These are phyloP conservation scores for Rhodotorula mucilaginosa DNA, from an alignment of 1,284 basidiomycete genomes.

Conservation along the genomic window DNA sequence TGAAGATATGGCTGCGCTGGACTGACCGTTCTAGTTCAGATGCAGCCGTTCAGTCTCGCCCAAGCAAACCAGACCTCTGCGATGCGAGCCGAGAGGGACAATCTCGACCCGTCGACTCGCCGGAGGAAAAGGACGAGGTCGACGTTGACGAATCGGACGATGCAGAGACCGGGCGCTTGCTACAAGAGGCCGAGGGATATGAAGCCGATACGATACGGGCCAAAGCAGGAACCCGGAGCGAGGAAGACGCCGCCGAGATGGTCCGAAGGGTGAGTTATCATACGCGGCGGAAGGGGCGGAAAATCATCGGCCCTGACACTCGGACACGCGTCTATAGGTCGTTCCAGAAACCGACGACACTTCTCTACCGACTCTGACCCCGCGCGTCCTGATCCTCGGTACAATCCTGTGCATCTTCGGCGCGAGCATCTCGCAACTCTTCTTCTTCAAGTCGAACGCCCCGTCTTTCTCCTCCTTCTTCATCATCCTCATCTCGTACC, in stretches of 20 bases:
- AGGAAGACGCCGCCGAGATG: neutral
- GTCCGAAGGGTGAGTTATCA: neutral
- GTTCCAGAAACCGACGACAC: slow-evolving; percentile 58
- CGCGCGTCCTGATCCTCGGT: slow-evolving; percentile 56
- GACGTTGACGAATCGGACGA: neutral
- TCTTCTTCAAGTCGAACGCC: slow-evolving; percentile 54
- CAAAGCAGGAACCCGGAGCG: neutral
- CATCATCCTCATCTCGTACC: slow-evolving; percentile 53
- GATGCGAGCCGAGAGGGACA: neutral
- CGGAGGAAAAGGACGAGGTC: neutral
- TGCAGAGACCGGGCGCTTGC: neutral
- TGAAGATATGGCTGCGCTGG: too few relatives aligned
- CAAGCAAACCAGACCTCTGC: too few relatives aligned
- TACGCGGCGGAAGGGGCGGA: neutral
- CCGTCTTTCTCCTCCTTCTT: slow-evolving; percentile 58
- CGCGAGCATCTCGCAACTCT: slow-evolving; percentile 44
- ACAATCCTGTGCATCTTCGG: slow-evolving; percentile 56
- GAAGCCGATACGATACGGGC: neutral
- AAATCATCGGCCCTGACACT: too few relatives aligned
- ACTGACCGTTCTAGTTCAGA: too few relatives aligned
- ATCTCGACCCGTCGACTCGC: neutral
- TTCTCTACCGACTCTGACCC: slow-evolving; percentile 54
- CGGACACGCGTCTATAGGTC: slow-evolving; percentile 40
- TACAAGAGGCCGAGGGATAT: neutral
- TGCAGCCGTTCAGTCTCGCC: too few relatives aligned